These are phyloP conservation scores for Pelargonium australe DNA, from an alignment of 441 rosid species.

Conservation along the genomic window DNA sequence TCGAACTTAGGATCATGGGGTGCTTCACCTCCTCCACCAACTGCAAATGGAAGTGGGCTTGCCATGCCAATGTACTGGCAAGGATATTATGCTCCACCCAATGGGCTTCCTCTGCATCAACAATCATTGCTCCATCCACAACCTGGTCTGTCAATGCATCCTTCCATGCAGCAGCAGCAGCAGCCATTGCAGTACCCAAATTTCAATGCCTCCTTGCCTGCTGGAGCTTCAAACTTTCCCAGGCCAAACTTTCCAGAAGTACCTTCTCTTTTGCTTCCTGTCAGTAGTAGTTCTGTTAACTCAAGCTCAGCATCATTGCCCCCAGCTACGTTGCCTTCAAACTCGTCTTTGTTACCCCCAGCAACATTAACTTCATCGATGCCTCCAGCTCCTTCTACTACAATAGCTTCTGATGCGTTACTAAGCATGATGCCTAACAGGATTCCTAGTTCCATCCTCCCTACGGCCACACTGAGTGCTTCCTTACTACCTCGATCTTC, in stretches of 20 bases:
- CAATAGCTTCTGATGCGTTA: conserved; percentile 50
- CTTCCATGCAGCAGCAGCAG: conserved; percentile 51
- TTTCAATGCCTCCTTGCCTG: conserved; percentile 47
- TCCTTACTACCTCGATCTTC: conserved; percentile 43
- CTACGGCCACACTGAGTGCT: conserved; percentile 35
- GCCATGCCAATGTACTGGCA: conserved; percentile 83
- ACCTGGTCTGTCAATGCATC: conserved; percentile 61
- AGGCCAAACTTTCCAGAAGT: conserved; percentile 37
- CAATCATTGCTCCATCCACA: conserved; percentile 75
- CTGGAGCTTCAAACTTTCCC: conserved; percentile 43
- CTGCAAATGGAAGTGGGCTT: conserved; percentile 53
- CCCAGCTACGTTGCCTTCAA: background rate
- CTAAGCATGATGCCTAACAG: conserved; percentile 40
- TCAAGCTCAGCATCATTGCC: conserved; percentile 25
- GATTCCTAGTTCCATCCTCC: conserved; percentile 39
- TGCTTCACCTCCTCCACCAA: conserved; percentile 54
- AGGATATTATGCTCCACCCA: conserved; percentile 72
- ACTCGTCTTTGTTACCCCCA: background rate
- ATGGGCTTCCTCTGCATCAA: conserved; percentile 69
- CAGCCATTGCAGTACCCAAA: conserved; percentile 57
- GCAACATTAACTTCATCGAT: conserved; percentile 8
- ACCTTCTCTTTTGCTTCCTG: conserved; percentile 43
- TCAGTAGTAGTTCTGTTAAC: conserved; percentile 27
- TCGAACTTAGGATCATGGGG: conserved; percentile 77
- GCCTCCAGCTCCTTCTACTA: conserved; percentile 44